Conservation (phyloP, 495 filamentous ascomycete species). For the Aspergillus asperescens region DNA sequence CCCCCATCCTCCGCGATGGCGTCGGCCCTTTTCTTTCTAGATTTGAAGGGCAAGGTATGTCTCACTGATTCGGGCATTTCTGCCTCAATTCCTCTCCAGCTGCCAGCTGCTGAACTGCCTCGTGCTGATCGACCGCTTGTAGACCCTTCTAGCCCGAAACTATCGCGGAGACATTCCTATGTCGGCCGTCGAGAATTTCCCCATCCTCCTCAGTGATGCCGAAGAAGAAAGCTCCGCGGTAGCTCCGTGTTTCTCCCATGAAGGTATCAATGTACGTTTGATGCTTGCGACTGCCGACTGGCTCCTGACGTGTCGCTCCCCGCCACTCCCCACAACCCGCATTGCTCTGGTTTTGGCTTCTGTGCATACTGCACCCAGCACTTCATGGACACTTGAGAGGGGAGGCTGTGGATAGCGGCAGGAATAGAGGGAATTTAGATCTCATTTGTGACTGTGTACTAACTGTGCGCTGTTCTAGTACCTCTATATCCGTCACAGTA, state of each 20-base stretch:
- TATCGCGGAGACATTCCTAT: slow-evolving; percentile 99
- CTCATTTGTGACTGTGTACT: neutral
- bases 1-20: slow-evolving; percentile 61
- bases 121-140: slow-evolving; percentile 29
- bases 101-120: neutral
- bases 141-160: slow-evolving; percentile 98
- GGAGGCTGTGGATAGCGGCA: neutral
- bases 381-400: too few relatives aligned
- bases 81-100: slow-evolving; percentile 2
- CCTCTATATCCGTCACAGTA: slow-evolving; percentile 99
- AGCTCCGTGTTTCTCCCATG: slow-evolving; percentile 96
- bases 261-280: slow-evolving; percentile 86
- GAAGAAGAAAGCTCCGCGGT: slow-evolving; percentile 99
- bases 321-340: slow-evolving; percentile 14
- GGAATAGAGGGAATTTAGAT: neutral
- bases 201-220: slow-evolving; percentile 91
- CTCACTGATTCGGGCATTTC: neutral
- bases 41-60: slow-evolving; percentile 97
- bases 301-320: slow-evolving; percentile 10
- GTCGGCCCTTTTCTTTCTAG: slow-evolving; percentile 97
- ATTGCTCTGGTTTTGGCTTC: neutral
- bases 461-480: slow-evolving; percentile 53
- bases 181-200: slow-evolving; percentile 98
- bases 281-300: slow-evolving; percentile 9
- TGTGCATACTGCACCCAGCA: neutral